Conservation (phyloP, 2,329 filamentous ascomycete genomes). For the Magnaporthiopsis poae region DNA sequence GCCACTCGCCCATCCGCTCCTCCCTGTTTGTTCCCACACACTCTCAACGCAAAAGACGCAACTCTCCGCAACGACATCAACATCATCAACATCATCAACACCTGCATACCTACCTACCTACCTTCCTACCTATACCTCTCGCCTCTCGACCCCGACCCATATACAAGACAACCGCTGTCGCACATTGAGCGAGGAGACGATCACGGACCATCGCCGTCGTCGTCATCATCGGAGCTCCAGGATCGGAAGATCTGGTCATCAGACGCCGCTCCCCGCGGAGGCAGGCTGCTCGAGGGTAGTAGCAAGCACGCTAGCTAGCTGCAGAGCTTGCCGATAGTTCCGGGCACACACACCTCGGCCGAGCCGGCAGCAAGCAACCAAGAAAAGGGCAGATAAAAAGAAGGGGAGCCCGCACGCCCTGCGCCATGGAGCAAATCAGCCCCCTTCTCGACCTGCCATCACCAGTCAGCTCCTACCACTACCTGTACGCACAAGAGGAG, state of each 20-base stretch:
- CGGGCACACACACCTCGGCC: neutral
- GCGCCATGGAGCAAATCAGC: slow-evolving; percentile 23
- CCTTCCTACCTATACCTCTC: neutral
- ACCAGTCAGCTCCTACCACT: slow-evolving; percentile 15
- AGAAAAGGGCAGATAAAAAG: slow-evolving; percentile 1
- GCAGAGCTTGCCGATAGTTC: neutral
- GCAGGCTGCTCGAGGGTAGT: neutral
- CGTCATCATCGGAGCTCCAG: neutral
- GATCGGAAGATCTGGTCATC: neutral
- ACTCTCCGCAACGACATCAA: neutral
- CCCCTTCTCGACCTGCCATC: slow-evolving; percentile 23
- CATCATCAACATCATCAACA: neutral
- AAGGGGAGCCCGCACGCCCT: neutral
- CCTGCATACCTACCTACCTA: neutral
- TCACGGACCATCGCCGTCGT: neutral
- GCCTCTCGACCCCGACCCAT: neutral
- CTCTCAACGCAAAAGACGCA: neutral
- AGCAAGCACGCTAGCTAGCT: neutral
- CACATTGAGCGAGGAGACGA: no score
- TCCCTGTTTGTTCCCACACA: neutral
- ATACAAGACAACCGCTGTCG: neutral
- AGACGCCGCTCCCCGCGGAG: no score
- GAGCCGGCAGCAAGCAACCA: neutral
- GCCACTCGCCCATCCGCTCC: neutral
- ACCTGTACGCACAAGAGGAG: slow-evolving; percentile 26